Conservation (phyloP, 305 asterid genomes). For the Petunia hybrid region DNA sequence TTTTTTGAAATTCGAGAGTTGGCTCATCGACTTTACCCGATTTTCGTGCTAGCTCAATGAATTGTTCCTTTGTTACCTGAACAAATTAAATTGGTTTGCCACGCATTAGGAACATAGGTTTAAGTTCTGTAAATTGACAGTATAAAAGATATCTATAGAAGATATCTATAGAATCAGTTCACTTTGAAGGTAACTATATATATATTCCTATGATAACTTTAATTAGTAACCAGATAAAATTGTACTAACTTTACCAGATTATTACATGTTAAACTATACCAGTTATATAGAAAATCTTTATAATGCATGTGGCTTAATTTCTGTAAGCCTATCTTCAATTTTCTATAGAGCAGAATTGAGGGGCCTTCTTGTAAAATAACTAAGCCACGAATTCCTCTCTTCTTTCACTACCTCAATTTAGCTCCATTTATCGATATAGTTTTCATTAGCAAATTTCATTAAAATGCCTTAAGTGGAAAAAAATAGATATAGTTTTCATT, state of each 20-base stretch:
- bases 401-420: not conserved
- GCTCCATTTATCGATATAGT: not conserved
- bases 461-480: too few species aligned
- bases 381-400: not conserved
- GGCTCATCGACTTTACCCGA: conserved; percentile 76
- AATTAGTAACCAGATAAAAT: too few species aligned
- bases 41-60: conserved; percentile 74
- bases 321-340: not conserved
- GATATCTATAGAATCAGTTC: too few species aligned
- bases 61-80: conserved; percentile 79
- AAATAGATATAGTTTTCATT: too few species aligned
- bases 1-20: conserved; percentile 68
- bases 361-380: not conserved
- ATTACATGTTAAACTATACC: too few species aligned
- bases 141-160: too few species aligned
- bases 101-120: conserved; percentile 20
- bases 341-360: not conserved
- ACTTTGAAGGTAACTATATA: too few species aligned
- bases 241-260: too few species aligned
- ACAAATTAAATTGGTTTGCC: not conserved
- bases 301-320: not conserved
- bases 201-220: too few species aligned
- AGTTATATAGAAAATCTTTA: too few species aligned
- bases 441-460: too few species aligned
- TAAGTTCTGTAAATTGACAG: not conserved